phyloP scores from a whole-genome alignment of 108 stramenopile genomes.

The Schizochytrium sp. region DNA sequence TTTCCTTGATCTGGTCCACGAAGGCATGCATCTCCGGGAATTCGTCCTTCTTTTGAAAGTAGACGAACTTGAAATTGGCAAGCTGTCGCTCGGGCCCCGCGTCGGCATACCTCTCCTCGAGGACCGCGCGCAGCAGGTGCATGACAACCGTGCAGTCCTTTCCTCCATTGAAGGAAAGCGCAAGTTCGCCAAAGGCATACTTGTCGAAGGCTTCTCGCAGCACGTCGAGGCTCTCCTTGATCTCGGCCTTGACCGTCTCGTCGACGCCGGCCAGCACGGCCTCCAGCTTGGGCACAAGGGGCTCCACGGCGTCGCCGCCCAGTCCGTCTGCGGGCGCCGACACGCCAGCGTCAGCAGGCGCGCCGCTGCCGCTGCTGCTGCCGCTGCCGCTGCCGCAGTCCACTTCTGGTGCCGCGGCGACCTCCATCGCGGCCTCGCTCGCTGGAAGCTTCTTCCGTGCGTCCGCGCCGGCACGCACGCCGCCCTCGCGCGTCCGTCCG shows the following conservation, averaged over 20 bases:
- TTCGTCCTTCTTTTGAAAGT: constrained; percentile 36
- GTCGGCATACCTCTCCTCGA: constrained; percentile 56
- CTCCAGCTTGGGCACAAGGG: neutral
- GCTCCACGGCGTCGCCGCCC: neutral
- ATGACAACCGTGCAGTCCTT: constrained; percentile 94
- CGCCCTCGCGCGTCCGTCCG: too few species aligned
- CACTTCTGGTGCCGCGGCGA: too few species aligned
- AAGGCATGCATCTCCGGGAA: constrained; percentile 42
- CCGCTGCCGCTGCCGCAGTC: too few species aligned
- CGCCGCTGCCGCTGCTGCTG: too few species aligned
- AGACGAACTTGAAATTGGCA: constrained; percentile 27
- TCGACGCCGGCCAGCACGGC: neutral
- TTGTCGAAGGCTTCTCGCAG: neutral
- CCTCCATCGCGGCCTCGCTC: too few species aligned
- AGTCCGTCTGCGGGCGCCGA: neutral
- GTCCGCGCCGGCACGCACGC: too few species aligned
- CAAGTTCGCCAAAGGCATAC: neutral
- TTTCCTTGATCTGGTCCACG: constrained; percentile 37
- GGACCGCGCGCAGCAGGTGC: constrained; percentile 77
- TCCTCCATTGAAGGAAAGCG: constrained; percentile 83
- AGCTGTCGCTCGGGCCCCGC: neutral
- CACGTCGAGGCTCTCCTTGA: neutral
- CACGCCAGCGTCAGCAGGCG: neutral
- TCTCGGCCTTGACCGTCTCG: neutral
- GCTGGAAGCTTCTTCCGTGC: too few species aligned